Conservation (phyloP, 441 rosid species). For the Corymbia calophylla region DNA sequence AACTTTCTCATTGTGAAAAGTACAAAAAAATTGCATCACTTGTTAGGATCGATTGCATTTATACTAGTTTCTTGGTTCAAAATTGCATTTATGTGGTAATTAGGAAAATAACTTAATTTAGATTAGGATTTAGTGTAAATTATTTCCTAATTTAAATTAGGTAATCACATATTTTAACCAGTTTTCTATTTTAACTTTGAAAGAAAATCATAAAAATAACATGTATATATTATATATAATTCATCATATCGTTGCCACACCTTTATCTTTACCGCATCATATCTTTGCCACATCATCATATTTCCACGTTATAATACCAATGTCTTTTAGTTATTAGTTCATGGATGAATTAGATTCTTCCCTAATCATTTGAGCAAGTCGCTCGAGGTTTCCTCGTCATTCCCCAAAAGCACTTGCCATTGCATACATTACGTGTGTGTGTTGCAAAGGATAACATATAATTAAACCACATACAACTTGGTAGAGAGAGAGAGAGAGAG, state of each 20-base stretch:
- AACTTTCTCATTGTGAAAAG: neutral
- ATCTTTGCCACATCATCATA: neutral
- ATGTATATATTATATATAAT: neutral
- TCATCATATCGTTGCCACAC: neutral
- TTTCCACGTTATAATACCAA: neutral
- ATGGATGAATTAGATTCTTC: neutral
- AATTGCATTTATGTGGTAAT: neutral
- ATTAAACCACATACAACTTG: neutral
- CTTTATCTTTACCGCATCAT: too few species aligned
- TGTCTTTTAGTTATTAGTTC: neutral
- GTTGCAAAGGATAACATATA: neutral
- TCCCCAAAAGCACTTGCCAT: neutral
- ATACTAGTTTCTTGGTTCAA: neutral
- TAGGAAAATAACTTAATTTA: neutral
- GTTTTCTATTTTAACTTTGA: neutral
- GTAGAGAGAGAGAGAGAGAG: fast-evolving
- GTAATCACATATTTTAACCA: neutral
- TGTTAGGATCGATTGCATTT: neutral
- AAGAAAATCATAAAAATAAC: neutral
- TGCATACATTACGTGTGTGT: neutral
- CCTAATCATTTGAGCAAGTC: neutral
- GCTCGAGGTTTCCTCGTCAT: neutral
- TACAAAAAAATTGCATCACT: too few species aligned
- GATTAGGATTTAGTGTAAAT: neutral
- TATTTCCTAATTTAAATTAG: neutral